These are phyloP conservation scores for Scheffersomyces illinoinensis DNA, from an alignment of 1,139 yeast species.

Conservation along the genomic window DNA sequence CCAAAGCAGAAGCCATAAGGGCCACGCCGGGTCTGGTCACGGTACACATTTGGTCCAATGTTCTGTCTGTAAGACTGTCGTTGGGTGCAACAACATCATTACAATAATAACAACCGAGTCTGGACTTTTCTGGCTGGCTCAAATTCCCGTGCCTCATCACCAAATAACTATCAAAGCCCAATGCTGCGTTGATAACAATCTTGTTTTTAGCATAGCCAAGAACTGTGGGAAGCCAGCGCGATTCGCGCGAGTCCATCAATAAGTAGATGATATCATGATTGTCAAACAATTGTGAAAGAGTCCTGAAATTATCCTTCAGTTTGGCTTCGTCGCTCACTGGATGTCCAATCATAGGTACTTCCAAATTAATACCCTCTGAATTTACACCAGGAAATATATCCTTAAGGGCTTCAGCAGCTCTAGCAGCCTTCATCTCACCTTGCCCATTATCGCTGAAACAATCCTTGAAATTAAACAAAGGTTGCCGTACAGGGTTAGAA, in stretches of 20 bases:
- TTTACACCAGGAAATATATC: slow-evolving; percentile 77
- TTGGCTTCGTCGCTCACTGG: slow-evolving; percentile 57
- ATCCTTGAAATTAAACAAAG: slow-evolving; percentile 76
- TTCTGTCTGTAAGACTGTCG: slow-evolving; percentile 79
- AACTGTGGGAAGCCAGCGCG: slow-evolving; percentile 94
- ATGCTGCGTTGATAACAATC: slow-evolving; percentile 84
- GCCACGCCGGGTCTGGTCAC: slow-evolving; percentile 98
- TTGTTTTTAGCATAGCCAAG: slow-evolving; percentile 67
- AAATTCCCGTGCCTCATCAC: slow-evolving; percentile 88
- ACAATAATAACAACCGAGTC: slow-evolving; percentile 92
- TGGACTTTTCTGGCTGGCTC: slow-evolving; percentile 16
- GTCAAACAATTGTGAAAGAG: slow-evolving; percentile 54
- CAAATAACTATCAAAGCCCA: slow-evolving; percentile 90
- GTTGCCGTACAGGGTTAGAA: slow-evolving; percentile 95
- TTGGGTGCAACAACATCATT: slow-evolving; percentile 94
- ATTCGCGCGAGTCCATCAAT: slow-evolving; percentile 90
- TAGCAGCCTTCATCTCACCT: slow-evolving; percentile 70
- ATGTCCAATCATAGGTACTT: slow-evolving; percentile 97
- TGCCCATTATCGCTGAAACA: slow-evolving; percentile 58
- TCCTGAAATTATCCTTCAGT: slow-evolving; percentile 53
- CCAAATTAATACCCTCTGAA: slow-evolving; percentile 60
- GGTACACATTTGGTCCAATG: slow-evolving; percentile 97
- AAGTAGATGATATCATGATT: slow-evolving; percentile 76
- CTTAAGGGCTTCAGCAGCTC: slow-evolving; percentile 73
- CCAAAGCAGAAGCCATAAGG: slow-evolving; percentile 78